A percentile compares a stretch with the other conserved stretches of the same genome.
Evolutionary conservation across 805 yeast species (phyloP).

Genomic region (Wickerhamiella australiensis): DNA sequence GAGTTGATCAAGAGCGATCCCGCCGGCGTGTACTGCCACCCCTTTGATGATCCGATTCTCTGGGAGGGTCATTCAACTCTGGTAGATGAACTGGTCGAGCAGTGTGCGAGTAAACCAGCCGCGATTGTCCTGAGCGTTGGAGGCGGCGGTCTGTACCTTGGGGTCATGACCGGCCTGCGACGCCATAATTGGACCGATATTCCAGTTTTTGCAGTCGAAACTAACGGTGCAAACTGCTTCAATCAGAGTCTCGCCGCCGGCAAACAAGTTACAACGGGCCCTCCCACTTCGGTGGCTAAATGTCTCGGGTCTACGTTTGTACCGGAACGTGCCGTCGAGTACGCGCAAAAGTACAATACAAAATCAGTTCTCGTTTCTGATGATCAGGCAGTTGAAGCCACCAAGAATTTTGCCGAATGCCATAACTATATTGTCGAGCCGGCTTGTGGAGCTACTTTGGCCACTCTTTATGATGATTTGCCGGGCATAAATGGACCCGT

Average conservation of each 20-base stretch:
- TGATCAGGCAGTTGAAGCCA: conserved; percentile 40
- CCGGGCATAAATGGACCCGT: conserved; percentile 27
- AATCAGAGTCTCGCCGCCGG: conserved; percentile 38
- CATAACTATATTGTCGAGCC: conserved; percentile 46
- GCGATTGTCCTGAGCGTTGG: conserved; percentile 89
- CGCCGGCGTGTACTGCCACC: conserved; percentile 79
- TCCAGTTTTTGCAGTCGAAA: conserved; percentile 41
- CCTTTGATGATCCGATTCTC: conserved; percentile 84
- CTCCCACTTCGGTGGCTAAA: conserved; percentile 44
- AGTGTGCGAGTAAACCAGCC: conserved; percentile 50
- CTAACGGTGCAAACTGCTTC: conserved; percentile 31
- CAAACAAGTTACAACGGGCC: conserved; percentile 33
- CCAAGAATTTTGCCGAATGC: conserved; percentile 36
- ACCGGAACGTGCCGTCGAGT: conserved; percentile 38
- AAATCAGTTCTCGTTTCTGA: conserved; percentile 40
- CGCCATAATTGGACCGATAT: conserved; percentile 31
- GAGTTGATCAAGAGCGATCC: conserved; percentile 71
- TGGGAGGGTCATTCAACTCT: conserved; percentile 94
- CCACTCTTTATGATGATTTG: conserved; percentile 25
- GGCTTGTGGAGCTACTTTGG: conserved; percentile 57
- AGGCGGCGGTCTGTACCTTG: conserved; percentile 85
- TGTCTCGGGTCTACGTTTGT: conserved; percentile 53
- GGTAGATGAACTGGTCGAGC: conserved; percentile 76
- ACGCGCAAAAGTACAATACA: conserved; percentile 33
- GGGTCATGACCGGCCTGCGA: conserved; percentile 67